Percentiles rank a stretch among this genome's conserved stretches.
Evolutionary conservation across 176 grass and related monocot genomes (phyloP).

Genomic region (Raddia guianensis): DNA sequence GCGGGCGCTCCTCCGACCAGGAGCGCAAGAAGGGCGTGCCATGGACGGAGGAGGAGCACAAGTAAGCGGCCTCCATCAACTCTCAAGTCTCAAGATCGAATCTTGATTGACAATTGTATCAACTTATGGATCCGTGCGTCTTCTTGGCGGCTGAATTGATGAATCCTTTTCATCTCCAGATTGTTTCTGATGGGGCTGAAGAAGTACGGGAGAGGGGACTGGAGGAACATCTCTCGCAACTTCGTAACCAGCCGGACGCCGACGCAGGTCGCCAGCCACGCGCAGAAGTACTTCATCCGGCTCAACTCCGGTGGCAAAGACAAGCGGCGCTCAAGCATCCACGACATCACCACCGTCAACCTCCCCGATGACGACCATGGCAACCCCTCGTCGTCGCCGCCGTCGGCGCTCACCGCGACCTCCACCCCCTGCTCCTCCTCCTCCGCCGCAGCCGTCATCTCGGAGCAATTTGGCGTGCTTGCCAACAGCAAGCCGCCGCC

Average conservation of each 20-base stretch:
- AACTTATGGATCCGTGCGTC: background rate
- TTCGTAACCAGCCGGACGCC: constrained; percentile 87
- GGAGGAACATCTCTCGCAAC: constrained; percentile 97
- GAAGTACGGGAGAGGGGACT: constrained; percentile 95
- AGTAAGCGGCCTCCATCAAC: constrained; percentile 40
- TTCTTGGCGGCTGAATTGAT: background rate
- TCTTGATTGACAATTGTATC: constrained; percentile 2
- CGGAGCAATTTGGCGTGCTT: constrained; percentile 63
- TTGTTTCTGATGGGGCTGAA: constrained; percentile 86
- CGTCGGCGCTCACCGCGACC: constrained; percentile 52
- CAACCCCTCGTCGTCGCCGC: constrained; percentile 58
- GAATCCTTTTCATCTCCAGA: constrained; percentile 31
- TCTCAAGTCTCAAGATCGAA: background rate
- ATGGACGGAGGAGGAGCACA: constrained; percentile 99
- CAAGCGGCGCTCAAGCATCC: constrained; percentile 98
- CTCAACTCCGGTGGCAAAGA: constrained; percentile 95
- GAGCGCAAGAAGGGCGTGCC: constrained; percentile 98
- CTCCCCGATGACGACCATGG: constrained; percentile 60
- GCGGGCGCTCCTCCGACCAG: constrained; percentile 62
- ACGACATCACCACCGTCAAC: constrained; percentile 98
- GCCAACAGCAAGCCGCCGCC: constrained; percentile 54
- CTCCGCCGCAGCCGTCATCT: constrained; percentile 1
- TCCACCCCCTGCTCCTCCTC: constrained; percentile 34
- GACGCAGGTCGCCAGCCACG: constrained; percentile 98
- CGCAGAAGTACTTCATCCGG: constrained; percentile 98